Evolutionary conservation across 352 stramenopile genomes (phyloP), one percentile per base, ranked within the genome.

Genomic region (Aphanomyces euteiches): DNA sequence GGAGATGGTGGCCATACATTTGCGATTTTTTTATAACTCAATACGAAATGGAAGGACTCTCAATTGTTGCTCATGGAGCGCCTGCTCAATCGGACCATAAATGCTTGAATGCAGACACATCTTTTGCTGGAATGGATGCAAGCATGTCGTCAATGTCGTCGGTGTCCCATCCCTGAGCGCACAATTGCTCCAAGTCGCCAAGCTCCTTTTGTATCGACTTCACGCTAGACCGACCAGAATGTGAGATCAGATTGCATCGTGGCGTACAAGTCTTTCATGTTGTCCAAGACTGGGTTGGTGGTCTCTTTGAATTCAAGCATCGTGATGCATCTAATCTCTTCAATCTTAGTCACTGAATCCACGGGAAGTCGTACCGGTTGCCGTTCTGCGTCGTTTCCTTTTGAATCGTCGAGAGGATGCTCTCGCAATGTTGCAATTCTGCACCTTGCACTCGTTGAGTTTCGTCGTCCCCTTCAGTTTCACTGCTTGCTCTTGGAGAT

Each of bases 251-350:
- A 28, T 48, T 28, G 2, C 4, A 12, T n/a, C 7, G 38, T 64
- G 56, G 12, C 21, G 34, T 50, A 50, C 15, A 66, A 50, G 36
- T 7, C 5, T 57, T 50, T 41, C 43, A 67, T 56, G 39, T n/a
- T 38, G 39, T 67, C 59, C 38, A 67, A 36, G 0, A 17, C 43
- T 21, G 59, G 59, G 7, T 67, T 36, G 19, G 19, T 67, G 17
- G 39, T 50, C 28, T 67, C 59, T 50, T 67, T 67, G 43, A 67
- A 67, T 40, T 67, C 59, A 28, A 67, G 59, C 59, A 67, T 56
- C 15, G 39, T 56, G n/a, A 67, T 48, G 43, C 56, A 67, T n/a
- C 59, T 67, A 41, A 5, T 28, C 28, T 28, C 28, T 40, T 67
- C 59, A 28, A 67, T 41, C 59, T 57, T 56, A 10, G 39, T 56